A percentile compares a stretch with the other conserved stretches of the same genome.
Evolutionary conservation across 2,329 filamentous ascomycete species (phyloP).

Genomic region (Emergomyces orientalis): DNA sequence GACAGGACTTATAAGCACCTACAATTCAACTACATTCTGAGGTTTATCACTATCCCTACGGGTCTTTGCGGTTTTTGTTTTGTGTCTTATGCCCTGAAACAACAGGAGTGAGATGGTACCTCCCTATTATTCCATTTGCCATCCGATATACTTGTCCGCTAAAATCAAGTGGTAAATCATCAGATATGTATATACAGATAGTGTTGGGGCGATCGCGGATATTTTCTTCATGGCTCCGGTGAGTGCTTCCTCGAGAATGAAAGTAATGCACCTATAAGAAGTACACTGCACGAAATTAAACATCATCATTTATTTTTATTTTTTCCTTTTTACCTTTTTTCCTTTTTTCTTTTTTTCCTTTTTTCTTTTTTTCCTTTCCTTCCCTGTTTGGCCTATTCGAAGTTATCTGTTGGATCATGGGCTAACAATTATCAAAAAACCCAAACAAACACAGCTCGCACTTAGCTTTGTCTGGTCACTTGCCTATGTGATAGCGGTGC

Average conservation of each 20-base stretch:
- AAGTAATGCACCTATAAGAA: background rate
- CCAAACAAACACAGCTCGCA: background rate
- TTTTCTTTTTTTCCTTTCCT: too few relatives aligned
- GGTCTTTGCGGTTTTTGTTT: background rate
- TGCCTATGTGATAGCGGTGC: background rate
- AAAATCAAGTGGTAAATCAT: background rate
- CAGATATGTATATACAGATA: background rate
- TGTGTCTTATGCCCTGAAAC: background rate
- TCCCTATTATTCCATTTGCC: background rate
- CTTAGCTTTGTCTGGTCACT: background rate
- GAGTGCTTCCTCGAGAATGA: background rate
- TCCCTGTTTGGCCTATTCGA: background rate
- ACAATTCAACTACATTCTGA: background rate
- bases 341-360: background rate
- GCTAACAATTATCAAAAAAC: background rate
- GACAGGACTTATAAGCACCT: background rate
- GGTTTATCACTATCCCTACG: background rate
- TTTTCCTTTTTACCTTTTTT: too few relatives aligned
- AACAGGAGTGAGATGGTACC: background rate
- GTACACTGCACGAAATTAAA: background rate
- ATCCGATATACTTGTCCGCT: background rate
- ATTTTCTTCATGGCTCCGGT: background rate
- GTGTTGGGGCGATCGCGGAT: background rate
- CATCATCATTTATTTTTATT: background rate
- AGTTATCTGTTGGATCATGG: background rate